Evolutionary conservation across 2,329 filamentous ascomycete species (phyloP).

Genomic region (Microcyclosporella mali): DNA sequence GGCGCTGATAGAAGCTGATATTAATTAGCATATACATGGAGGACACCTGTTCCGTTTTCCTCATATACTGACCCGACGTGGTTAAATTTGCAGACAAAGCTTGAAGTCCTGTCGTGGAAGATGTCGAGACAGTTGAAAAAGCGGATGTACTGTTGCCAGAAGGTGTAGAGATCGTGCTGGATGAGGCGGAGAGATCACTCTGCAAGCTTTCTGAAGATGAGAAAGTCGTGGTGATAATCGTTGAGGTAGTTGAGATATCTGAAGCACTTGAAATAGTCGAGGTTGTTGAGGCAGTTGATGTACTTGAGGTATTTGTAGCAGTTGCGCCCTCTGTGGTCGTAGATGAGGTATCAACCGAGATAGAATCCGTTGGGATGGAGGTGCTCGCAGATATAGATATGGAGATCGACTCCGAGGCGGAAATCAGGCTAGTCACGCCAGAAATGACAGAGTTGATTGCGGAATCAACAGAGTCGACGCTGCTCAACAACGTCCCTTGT

Average conservation of each 20-base stretch:
- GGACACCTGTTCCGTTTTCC: not conserved
- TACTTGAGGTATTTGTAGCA: not conserved
- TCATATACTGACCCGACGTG: slow-evolving; percentile 20
- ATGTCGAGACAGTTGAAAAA: not conserved
- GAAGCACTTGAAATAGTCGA: too few species aligned
- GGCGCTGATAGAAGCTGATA: slow-evolving; percentile 4
- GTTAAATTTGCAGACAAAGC: slow-evolving; percentile 16
- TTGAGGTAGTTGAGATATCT: not conserved
- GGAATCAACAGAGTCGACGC: not conserved
- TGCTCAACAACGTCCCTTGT: slow-evolving; percentile 14
- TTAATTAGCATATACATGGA: not conserved
- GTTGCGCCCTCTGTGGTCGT: not conserved
- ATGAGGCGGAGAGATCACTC: not conserved
- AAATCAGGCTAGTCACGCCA: not conserved
- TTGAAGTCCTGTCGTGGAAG: not conserved
- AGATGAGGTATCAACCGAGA: not conserved
- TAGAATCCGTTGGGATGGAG: not conserved
- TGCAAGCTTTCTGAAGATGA: too few species aligned
- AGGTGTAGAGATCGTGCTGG: not conserved
- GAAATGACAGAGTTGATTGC: not conserved
- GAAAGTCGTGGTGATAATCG: not conserved
- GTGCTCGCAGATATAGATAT: slow-evolving; percentile 1
- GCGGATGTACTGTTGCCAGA: not conserved
- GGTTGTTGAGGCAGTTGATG: too few species aligned
- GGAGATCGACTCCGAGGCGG: not conserved